These are phyloP conservation scores for Oryza meridionalis DNA, from an alignment of 176 grass and related monocot species.

Conservation along the genomic window DNA sequence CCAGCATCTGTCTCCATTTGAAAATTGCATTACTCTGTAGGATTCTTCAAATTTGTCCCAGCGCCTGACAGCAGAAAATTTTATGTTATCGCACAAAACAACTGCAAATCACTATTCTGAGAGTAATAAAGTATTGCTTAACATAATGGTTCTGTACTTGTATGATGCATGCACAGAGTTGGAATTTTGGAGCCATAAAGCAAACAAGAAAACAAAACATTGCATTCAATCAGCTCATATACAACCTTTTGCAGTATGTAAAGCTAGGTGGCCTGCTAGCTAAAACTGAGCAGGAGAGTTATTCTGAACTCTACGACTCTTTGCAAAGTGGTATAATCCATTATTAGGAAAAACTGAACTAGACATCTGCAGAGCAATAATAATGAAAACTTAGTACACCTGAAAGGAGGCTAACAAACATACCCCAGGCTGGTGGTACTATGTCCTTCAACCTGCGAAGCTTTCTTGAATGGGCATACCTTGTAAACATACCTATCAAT, in stretches of 20 bases:
- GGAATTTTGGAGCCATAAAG: neutral
- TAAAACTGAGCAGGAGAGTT: neutral
- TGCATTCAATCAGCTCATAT: neutral
- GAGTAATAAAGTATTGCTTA: neutral
- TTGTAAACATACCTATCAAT: conserved; percentile 85
- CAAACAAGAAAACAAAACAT: neutral
- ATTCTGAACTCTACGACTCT: conserved; percentile 24
- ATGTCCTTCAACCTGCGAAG: conserved; percentile 88
- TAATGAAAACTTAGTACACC: conserved; percentile 30
- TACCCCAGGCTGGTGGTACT: conserved; percentile 94
- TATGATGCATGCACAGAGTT: neutral
- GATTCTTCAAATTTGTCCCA: conserved; percentile 99
- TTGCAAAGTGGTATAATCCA: neutral
- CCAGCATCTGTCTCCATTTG: conserved; percentile 92
- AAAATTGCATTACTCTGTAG: conserved; percentile 79
- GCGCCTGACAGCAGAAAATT: conserved; percentile 55
- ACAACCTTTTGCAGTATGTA: neutral
- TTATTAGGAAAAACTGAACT: conserved; percentile 8
- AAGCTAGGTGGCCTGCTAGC: conserved; percentile 1
- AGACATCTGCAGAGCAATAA: neutral
- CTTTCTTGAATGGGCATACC: conserved; percentile 94
- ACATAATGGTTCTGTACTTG: neutral
- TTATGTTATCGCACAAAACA: neutral
- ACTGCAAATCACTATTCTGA: neutral
- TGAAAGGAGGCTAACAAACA: conserved; percentile 43